These are phyloP conservation scores for Inonotus obliquus DNA, from an alignment of 1,284 basidiomycete species.

Conservation along the genomic window DNA sequence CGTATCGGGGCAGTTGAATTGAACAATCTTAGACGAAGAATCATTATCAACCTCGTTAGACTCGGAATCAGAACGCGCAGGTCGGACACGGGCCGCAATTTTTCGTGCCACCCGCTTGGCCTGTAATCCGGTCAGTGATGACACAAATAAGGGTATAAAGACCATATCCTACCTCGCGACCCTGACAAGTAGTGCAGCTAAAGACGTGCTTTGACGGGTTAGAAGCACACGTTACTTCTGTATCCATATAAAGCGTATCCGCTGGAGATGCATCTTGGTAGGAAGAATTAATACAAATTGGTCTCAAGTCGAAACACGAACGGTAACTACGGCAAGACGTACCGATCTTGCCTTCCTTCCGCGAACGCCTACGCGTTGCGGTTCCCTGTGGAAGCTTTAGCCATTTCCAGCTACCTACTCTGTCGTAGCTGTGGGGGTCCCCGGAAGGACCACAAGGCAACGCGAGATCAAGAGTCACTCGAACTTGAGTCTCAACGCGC, in stretches of 20 bases:
- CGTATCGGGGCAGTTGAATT: constrained; percentile 94
- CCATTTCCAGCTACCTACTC: constrained; percentile 82
- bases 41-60: constrained; percentile 50
- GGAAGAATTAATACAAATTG: constrained; percentile 18
- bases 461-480: constrained; percentile 74
- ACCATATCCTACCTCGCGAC: constrained; percentile 64
- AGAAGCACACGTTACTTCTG: constrained; percentile 71
- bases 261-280: constrained; percentile 60
- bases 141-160: constrained; percentile 8
- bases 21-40: constrained; percentile 81
- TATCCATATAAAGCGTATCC: constrained; percentile 67
- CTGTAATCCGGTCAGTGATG: constrained; percentile 33
- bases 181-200: constrained; percentile 80
- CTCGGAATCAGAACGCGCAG: constrained; percentile 74
- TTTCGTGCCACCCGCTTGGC: constrained; percentile 87
- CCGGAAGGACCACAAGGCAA: constrained; percentile 54
- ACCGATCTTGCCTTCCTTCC: constrained; percentile 86
- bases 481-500: constrained; percentile 89
- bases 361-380: constrained; percentile 75
- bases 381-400: constrained; percentile 73
- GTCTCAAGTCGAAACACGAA: neutral
- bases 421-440: constrained; percentile 61
- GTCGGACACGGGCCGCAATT: constrained; percentile 72
- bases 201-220: constrained; percentile 73
- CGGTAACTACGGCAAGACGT: constrained; percentile 22